Evolutionary conservation across 2,329 filamentous ascomycete genomes (phyloP), one percentile per base, ranked within the genome.

Genomic region (Chaetomium sp.): DNA sequence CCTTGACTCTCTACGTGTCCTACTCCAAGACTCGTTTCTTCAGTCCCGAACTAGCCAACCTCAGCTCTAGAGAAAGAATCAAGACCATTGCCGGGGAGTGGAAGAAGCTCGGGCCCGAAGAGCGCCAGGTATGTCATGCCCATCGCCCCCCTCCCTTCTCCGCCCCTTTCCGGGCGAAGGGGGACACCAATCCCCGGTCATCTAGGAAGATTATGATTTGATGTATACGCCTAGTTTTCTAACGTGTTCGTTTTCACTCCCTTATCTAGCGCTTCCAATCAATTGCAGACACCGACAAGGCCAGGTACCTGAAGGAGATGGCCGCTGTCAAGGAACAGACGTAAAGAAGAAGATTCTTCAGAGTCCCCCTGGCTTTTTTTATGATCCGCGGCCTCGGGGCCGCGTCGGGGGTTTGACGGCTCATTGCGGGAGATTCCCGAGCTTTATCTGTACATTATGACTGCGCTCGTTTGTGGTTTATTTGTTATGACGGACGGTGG

Each of bases 1-100:
- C 73, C 9, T 0, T 38, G 10, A 63, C 52, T 10, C 32, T 71
- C 33, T 81, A 65, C 60, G 48, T 53, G 7, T 54, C 69, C 4
- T 82, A 69, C 65, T 54, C 71, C 55, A 70, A 71, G 64, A 64
- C 70, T 9, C 71, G 71, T 55, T 74, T 68, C 66, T 61, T 62
- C 6, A 63, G 66, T 35, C 69, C 69, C 42, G 63, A 68, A 0
- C 61, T 62, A 33, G 19, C 19, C 19, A 27, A 27, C 19, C 19
- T 27, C 19, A 27, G 19, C 19, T 27, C 19, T 27, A 27, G 19
- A 27, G 43, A 35, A 3, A 56, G 55, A 32, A 4, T 19, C 4
- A 38, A 42, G 5, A 1, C 67, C 8, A 1, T 76, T 11, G 53
- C 53, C 36, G 14, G 57, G 2, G 69, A 74, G 56, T 83, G 79